A percentile compares a stretch with the other conserved stretches of the same genome.
These are phyloP conservation scores for Botrytis sinoallii DNA, from an alignment of 2,329 filamentous ascomycete genomes.

Conservation along the genomic window DNA sequence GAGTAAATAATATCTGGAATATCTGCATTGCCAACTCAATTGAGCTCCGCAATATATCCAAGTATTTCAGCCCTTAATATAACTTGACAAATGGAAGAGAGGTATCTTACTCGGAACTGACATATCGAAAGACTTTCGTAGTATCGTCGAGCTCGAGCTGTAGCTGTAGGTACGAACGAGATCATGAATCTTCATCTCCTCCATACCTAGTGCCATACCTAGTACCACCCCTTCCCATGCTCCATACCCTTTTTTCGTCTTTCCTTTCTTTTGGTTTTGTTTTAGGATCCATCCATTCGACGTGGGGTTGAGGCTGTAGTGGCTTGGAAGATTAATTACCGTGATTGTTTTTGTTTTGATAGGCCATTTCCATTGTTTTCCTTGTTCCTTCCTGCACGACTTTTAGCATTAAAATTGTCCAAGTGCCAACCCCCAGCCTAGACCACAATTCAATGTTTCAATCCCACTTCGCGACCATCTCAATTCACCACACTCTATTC, in stretches of 20 bases:
- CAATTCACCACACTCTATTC: slow-evolving; percentile 18
- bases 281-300: neutral
- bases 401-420: slow-evolving; percentile 12
- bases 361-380: slow-evolving; percentile 5
- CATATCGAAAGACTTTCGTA: neutral
- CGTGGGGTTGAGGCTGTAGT: slow-evolving; percentile 9
- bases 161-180: neutral
- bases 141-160: neutral
- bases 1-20: neutral
- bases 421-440: slow-evolving; percentile 8
- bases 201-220: neutral
- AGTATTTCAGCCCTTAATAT: neutral
- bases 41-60: slow-evolving; percentile 3
- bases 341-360: slow-evolving; percentile 6
- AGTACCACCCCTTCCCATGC: neutral
- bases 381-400: slow-evolving; percentile 10
- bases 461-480: slow-evolving; percentile 14
- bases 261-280: neutral
- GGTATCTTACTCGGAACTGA: neutral
- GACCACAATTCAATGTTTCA: slow-evolving; percentile 12
- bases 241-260: neutral
- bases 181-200: neutral
- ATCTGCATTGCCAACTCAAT: slow-evolving; percentile 17
- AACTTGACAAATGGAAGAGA: neutral
- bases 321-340: neutral